Evolutionary conservation across 1,139 yeast species (phyloP).

Genomic region (Saccharomyces hybrid): DNA sequence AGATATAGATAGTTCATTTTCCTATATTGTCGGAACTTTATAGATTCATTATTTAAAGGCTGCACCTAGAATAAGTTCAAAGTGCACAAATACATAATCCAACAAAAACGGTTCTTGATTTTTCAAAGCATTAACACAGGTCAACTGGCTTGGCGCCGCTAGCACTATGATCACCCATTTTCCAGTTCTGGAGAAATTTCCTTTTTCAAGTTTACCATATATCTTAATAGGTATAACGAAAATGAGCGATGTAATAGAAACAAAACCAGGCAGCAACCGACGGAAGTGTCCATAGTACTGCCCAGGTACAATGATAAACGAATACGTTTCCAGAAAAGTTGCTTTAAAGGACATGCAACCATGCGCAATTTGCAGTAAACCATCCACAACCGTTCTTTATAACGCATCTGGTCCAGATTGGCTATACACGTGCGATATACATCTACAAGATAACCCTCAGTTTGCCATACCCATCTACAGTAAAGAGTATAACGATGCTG

Average conservation of each 20-base stretch:
- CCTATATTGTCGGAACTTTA: background rate
- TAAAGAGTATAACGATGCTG: constrained; percentile 41
- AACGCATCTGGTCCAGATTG: constrained; percentile 42
- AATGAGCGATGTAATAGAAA: background rate
- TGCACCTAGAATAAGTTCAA: background rate
- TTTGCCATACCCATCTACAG: constrained; percentile 51
- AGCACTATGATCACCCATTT: background rate
- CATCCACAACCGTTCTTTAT: constrained; percentile 53
- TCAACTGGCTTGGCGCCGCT: background rate
- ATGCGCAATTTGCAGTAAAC: constrained; percentile 62
- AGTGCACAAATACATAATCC: background rate
- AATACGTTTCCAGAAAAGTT: constrained; percentile 39
- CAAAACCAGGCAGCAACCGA: background rate
- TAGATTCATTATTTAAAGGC: background rate
- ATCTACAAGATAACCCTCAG: constrained; percentile 48
- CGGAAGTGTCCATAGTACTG: background rate
- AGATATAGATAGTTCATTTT: background rate
- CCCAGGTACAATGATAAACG: constrained; percentile 20
- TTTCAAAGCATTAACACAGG: background rate
- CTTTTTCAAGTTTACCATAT: background rate
- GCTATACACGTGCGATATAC: constrained; percentile 63
- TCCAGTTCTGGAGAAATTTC: background rate
- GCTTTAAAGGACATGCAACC: constrained; percentile 50
- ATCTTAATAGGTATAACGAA: too few relatives aligned
- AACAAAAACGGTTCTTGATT: background rate